Evolutionary conservation across 768 basidiomycete genomes (phyloP).

Genomic region (Lactarius pseudohatsudake): DNA sequence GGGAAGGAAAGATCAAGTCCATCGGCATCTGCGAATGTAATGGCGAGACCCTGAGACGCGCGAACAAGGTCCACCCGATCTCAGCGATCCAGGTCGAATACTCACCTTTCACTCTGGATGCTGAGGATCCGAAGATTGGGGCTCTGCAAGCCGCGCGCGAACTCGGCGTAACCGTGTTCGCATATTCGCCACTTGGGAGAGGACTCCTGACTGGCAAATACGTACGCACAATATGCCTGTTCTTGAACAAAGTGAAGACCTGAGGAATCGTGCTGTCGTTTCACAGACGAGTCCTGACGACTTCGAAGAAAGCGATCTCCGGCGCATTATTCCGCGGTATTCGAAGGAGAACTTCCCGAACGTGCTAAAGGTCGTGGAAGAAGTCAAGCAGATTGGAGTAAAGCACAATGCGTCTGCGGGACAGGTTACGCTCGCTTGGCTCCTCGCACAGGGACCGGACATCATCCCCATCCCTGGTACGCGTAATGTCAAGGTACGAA

Average conservation of each 20-base stretch:
- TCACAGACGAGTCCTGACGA: constrained; percentile 42
- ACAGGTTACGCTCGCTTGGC: constrained; percentile 52
- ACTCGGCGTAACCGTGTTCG: constrained; percentile 42
- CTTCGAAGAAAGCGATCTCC: constrained; percentile 42
- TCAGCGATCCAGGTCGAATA: constrained; percentile 41
- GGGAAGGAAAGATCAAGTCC: constrained; percentile 39
- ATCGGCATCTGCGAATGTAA: constrained; percentile 41
- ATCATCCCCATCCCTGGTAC: constrained; percentile 52
- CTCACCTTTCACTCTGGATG: constrained; percentile 39
- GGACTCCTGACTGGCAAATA: constrained; percentile 50
- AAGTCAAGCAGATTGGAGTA: constrained; percentile 38
- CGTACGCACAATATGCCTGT: constrained; percentile 29
- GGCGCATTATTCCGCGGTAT: constrained; percentile 40
- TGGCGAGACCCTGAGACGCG: constrained; percentile 38
- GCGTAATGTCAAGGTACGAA: constrained; percentile 38
- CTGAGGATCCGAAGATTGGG: constrained; percentile 38
- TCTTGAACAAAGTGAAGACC: neutral
- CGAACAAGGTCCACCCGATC: constrained; percentile 40
- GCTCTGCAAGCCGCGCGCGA: constrained; percentile 40
- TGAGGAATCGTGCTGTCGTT: neutral
- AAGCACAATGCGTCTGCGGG: constrained; percentile 44
- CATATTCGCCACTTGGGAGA: constrained; percentile 50
- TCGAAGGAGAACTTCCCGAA: constrained; percentile 48
- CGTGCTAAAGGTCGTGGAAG: constrained; percentile 41
- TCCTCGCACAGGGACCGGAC: constrained; percentile 47